Conservation (phyloP, 1,139 yeast species). For the Suhomyces chickasaworum region DNA sequence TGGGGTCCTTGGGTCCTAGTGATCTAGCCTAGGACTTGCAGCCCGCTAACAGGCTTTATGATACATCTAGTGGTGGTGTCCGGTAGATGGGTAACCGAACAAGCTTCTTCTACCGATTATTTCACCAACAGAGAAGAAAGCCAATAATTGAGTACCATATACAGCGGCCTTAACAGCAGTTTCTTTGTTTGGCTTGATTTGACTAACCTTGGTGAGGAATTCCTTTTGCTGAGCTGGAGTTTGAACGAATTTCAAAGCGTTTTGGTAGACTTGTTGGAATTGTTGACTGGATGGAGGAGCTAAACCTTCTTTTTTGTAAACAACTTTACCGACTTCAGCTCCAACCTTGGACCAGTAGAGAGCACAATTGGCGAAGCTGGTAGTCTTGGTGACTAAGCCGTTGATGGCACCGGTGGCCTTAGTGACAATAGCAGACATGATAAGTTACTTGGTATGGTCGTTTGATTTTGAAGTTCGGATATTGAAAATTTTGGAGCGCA, state of each 20-base stretch:
- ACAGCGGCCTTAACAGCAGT: constrained; percentile 70
- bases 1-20: neutral
- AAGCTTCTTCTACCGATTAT: constrained; percentile 93
- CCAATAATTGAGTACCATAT: constrained; percentile 80
- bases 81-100: constrained; percentile 74
- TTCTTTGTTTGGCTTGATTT: constrained; percentile 57
- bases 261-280: constrained; percentile 74
- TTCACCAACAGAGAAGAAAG: constrained; percentile 94
- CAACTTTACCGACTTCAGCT: constrained; percentile 85
- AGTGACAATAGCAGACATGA: constrained; percentile 51
- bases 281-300: constrained; percentile 86
- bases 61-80: constrained; percentile 27
- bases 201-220: constrained; percentile 41
- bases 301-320: constrained; percentile 87
- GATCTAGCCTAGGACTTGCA: constrained; percentile 2
- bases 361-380: constrained; percentile 49
- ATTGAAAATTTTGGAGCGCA: constrained; percentile 14
- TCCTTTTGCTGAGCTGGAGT: constrained; percentile 51
- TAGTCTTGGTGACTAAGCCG: constrained; percentile 39
- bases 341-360: constrained; percentile 90
- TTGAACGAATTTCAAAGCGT: constrained; percentile 41
- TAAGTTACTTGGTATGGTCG: constrained; percentile 1
- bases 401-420: constrained; percentile 51
- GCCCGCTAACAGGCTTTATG: constrained; percentile 1
- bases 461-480: constrained; percentile 4